Base-by-base conservation (phyloP, 371 early-diverging fungal genomes). In the Mortierella sp. region DNA sequence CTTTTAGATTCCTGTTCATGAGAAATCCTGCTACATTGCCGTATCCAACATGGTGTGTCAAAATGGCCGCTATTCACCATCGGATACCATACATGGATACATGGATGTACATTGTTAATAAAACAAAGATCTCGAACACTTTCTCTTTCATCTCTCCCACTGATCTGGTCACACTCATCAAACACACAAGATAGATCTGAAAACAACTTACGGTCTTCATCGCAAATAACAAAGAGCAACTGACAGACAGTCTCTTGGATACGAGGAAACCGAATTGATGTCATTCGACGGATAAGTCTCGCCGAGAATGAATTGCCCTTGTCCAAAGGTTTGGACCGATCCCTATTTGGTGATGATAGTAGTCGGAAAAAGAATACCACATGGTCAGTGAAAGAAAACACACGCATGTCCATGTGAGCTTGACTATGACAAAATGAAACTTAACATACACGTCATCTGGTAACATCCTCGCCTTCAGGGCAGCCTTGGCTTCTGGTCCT, bases 1-100 rank as follows among this genome's bases (percentile, higher is more conserved):
- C 74, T 0, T 82, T 74, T 22, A 91, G 87, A 24, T 88, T 88
- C 19, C 86, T 83, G 39, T 86, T 90, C 55, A 91, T 81, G 48
- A 98, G 82, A 63, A 89, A 97, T 16, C 97, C 97, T 7, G 95
- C 92, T 9, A 93, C 95, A 69, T 95, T 94, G 28, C 97, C 98
- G 65, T 95, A 95, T 5, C 98, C 97, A 2, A 95, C 89, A 60
- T 93, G 87, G 51, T 85, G 81, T 44, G 91, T 87, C 63, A 98
- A 86, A 46, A 81, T 77, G 27, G 79, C 70, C 0, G 92, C 95
- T 94, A 76, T 12, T 5, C 5, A 25, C 28, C 22, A 25, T 49
- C n/a, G 9, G 22, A 51, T 43, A 52, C 17, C 16, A 46, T 31
- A 49, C 9, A 59, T 45, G 17, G 13, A 45, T 39, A 57, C 19